Conservation (phyloP, 2,329 filamentous ascomycete species). For the Davidsoniella neocaledoniae region DNA sequence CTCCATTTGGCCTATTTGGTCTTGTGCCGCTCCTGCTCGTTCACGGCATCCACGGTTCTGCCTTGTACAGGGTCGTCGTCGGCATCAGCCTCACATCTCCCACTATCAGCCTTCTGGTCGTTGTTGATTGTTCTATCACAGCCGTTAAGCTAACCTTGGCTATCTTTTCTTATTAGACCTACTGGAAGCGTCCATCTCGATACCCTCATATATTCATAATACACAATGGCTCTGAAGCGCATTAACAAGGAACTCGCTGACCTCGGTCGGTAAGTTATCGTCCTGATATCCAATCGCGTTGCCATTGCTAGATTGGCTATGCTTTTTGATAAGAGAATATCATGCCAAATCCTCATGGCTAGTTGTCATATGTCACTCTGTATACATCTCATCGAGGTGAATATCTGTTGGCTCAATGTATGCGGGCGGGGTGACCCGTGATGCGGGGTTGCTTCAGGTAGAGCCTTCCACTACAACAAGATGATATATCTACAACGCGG, state of each 20-base stretch:
- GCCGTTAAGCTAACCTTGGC: not conserved
- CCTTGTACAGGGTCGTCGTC: not conserved
- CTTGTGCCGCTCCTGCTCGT: slow-evolving; percentile 1
- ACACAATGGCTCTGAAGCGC: slow-evolving; percentile 70
- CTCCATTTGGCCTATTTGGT: not conserved
- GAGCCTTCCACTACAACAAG: not conserved
- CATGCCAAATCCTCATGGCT: too few species aligned
- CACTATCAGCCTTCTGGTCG: not conserved
- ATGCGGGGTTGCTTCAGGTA: too few species aligned
- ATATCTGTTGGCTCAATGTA: too few species aligned
- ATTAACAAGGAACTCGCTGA: slow-evolving; percentile 91
- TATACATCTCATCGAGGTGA: too few species aligned
- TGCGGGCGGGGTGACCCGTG: too few species aligned
- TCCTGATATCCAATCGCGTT: not conserved
- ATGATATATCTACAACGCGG: not conserved
- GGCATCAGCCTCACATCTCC: too few species aligned
- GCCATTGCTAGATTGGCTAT: not conserved
- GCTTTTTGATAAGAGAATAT: not conserved
- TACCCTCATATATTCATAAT: slow-evolving; percentile 9
- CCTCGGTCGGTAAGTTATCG: slow-evolving; percentile 55
- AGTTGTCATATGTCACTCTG: too few species aligned
- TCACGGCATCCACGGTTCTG: not conserved
- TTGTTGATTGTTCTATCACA: not conserved
- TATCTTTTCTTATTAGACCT: slow-evolving; percentile 1
- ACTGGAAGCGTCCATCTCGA: slow-evolving; percentile 2